Base-by-base conservation (phyloP, 495 filamentous ascomycete species). In the Annulohypoxylon moriforme region DNA sequence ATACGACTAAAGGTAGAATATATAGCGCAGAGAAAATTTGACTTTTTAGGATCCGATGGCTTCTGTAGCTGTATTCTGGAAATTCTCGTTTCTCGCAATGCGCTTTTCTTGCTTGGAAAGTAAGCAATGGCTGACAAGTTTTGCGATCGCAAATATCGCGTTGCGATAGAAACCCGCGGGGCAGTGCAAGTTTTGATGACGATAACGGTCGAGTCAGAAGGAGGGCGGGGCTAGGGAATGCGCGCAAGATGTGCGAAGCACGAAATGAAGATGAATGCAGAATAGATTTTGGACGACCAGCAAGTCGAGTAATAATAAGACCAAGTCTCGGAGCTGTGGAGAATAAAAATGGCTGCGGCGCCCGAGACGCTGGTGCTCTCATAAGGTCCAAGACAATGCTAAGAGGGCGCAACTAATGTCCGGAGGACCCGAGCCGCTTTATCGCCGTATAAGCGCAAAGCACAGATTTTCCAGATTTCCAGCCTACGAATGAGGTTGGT, bases 401-500 rank as follows among this genome's bases (percentile, higher is more conserved):
- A 64, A 20, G 29, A 34, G 58, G 25, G 25, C 56, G 25, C 56
- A 24, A 49, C 55, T 16, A 67, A 74, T 74, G 68, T 74, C 72
- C 72, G 72, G 62, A 59, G 63, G 57, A 74, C 67, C 72, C 72
- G 68, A 74, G 50, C 60, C 20, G 47, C 60, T 34, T 38, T 62
- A 62, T 61, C 67, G 44, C 53, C 53, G 55, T 71, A 18, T 65
- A 53, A 61, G 68, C 60, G 49, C 27, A 62, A 62, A 57, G 49
- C 36, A 14, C 40, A 44, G 16, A 44, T 44, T 24, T 52, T 29
- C 60, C 40, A 44, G 16, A 44, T 44, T 24, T 52, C 40, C 60
- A 27, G 57, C 57, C 47, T 62, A 36, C 38, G 29, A 59, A 58
- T 40, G 8, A 36, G 47, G 33, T 20, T 46, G 34, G 58, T 16